These are phyloP conservation scores for Malus domestica DNA, from an alignment of 306 rosid species.

Conservation along the genomic window DNA sequence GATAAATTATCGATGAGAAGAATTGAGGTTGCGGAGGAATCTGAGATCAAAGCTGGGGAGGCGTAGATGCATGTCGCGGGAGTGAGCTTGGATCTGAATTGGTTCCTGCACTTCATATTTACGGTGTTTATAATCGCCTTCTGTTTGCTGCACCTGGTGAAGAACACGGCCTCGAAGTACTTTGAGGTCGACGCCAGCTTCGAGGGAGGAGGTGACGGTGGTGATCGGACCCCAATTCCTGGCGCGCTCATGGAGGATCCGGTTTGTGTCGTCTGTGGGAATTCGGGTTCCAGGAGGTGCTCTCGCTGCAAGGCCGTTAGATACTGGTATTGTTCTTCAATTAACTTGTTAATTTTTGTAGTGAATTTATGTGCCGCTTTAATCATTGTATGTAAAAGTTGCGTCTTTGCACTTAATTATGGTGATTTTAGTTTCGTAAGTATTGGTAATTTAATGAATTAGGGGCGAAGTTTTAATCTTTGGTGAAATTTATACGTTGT, in stretches of 20 bases:
- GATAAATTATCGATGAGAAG: slow-evolving; percentile 46
- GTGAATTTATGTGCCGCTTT: not conserved
- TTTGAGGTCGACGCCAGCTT: slow-evolving; percentile 83
- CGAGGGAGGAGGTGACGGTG: slow-evolving; percentile 32
- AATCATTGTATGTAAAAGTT: not conserved
- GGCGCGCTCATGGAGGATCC: slow-evolving; percentile 25
- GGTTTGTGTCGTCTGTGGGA: slow-evolving; percentile 55
- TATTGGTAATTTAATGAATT: not conserved
- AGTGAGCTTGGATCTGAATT: slow-evolving; percentile 73
- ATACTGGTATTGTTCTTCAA: slow-evolving; percentile 46
- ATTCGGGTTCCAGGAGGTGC: slow-evolving; percentile 46
- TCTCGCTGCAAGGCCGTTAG: slow-evolving; percentile 78
- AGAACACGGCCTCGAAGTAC: slow-evolving; percentile 80
- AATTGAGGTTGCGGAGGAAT: slow-evolving; percentile 21
- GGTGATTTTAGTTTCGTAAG: not conserved
- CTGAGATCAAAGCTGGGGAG: slow-evolving; percentile 24
- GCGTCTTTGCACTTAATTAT: not conserved
- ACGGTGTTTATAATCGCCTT: slow-evolving; percentile 35
- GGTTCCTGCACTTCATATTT: slow-evolving; percentile 64
- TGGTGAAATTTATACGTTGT: not conserved
- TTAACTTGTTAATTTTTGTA: too few relatives aligned
- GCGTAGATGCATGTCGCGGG: slow-evolving; percentile 84
- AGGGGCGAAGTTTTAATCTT: not conserved
- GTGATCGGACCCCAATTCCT: slow-evolving; percentile 50
- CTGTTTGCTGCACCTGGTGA: slow-evolving; percentile 55